These are phyloP conservation scores for Penicillium olsonii DNA, from an alignment of 2,329 filamentous ascomycete species.

Conservation along the genomic window DNA sequence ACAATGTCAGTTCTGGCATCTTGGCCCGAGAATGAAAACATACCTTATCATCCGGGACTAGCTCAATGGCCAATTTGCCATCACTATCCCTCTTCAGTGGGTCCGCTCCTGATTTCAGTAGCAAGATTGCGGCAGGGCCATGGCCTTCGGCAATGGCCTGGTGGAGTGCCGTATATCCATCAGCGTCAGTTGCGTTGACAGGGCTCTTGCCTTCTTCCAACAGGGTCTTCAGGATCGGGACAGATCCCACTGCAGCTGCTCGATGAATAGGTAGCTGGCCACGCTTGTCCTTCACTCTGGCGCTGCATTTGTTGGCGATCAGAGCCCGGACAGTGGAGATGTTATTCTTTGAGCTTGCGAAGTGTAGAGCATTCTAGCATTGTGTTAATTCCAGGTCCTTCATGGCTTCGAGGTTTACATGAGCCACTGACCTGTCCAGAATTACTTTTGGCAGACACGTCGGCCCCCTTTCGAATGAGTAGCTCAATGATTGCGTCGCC, in stretches of 20 bases:
- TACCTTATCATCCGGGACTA: constrained; percentile 85
- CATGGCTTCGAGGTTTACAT: neutral
- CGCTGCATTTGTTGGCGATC: constrained; percentile 73
- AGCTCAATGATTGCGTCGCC: constrained; percentile 49
- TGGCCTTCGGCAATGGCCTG: constrained; percentile 65
- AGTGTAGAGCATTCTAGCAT: constrained; percentile 79
- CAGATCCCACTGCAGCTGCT: constrained; percentile 83
- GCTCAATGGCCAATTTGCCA: constrained; percentile 71
- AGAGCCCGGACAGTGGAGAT: constrained; percentile 77
- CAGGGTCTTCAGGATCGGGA: constrained; percentile 81
- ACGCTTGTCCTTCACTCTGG: constrained; percentile 78
- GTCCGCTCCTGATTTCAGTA: constrained; percentile 85
- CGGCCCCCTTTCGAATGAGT: constrained; percentile 49
- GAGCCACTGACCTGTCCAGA: constrained; percentile 41
- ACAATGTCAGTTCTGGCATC: constrained; percentile 10
- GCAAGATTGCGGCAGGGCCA: constrained; percentile 76
- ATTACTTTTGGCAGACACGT: constrained; percentile 46
- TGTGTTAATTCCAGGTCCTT: constrained; percentile 5
- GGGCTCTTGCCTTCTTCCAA: constrained; percentile 74
- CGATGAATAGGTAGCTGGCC: constrained; percentile 91
- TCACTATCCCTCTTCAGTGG: constrained; percentile 72
- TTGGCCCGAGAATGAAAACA: constrained; percentile 25
- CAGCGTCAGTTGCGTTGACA: constrained; percentile 76
- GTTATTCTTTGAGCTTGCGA: constrained; percentile 86
- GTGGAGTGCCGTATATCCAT: constrained; percentile 86